Conservation (phyloP, 139 green algal species). For the Helicosporidium sp. region DNA sequence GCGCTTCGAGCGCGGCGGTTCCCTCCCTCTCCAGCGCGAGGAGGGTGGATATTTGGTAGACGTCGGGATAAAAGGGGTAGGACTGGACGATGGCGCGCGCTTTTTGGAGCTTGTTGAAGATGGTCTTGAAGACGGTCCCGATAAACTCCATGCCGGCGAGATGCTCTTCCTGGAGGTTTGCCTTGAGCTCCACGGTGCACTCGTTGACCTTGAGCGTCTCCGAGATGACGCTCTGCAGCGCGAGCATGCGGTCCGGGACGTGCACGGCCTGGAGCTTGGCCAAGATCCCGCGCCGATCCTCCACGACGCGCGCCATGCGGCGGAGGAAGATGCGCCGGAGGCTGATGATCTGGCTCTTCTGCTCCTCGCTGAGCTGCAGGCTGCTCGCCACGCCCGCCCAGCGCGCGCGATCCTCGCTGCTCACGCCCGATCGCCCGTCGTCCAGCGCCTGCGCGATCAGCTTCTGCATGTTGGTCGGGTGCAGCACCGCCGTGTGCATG, state of each 20-base stretch:
- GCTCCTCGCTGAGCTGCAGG: conserved; percentile 14
- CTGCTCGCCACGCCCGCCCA: conserved; percentile 9
- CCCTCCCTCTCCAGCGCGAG: conserved; percentile 9
- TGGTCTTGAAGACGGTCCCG: conserved; percentile 26
- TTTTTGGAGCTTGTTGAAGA: conserved; percentile 20
- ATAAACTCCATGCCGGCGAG: conserved; percentile 26
- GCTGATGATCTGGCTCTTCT: conserved; percentile 12
- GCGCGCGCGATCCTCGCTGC: conserved; percentile 9
- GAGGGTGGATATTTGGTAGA: conserved; percentile 9
- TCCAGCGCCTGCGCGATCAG: conserved; percentile 20
- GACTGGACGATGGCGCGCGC: conserved; percentile 21
- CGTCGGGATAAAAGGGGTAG: conserved; percentile 26
- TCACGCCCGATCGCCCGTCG: conserved; percentile 15
- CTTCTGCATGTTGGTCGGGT: conserved; percentile 26
- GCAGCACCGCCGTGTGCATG: conserved; percentile 22
- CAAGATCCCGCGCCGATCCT: conserved; percentile 14
- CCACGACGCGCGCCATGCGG: conserved; percentile 18
- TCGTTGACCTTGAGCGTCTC: conserved; percentile 26
- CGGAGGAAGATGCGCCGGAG: conserved; percentile 18
- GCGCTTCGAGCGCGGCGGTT: conserved; percentile 16
- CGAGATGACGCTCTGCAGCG: conserved; percentile 16
- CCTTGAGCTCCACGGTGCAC: conserved; percentile 16
- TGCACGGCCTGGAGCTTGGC: conserved; percentile 15
- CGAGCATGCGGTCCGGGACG: conserved; percentile 20
- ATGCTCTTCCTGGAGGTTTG: conserved; percentile 26